Percentiles rank a stretch among this genome's conserved stretches.
These are phyloP conservation scores for Ampelomyces quisqualis DNA, from an alignment of 2,329 filamentous ascomycete genomes.

Conservation along the genomic window DNA sequence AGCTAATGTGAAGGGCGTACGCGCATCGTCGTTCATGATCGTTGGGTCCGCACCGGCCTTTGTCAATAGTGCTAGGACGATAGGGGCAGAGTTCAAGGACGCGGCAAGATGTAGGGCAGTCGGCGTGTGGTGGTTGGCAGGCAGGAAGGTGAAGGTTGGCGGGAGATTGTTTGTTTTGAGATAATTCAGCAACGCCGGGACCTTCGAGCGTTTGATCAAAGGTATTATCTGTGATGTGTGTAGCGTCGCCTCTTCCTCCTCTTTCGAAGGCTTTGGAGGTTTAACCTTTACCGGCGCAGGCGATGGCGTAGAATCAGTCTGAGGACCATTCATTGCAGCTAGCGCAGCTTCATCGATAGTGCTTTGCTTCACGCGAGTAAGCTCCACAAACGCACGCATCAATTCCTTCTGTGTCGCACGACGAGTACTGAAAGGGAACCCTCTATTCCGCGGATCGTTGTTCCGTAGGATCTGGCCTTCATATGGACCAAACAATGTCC, in stretches of 20 bases:
- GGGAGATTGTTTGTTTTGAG: constrained; percentile 72
- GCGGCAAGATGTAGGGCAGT: constrained; percentile 85
- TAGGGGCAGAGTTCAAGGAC: constrained; percentile 71
- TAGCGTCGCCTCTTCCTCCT: constrained; percentile 77
- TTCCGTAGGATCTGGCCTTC: constrained; percentile 79
- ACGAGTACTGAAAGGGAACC: constrained; percentile 90
- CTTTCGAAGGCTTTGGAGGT: constrained; percentile 67
- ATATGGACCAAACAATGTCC: constrained; percentile 87
- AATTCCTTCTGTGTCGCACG: constrained; percentile 91
- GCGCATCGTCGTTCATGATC: constrained; percentile 63
- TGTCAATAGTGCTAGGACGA: constrained; percentile 74
- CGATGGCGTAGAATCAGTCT: constrained; percentile 46
- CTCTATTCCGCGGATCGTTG: constrained; percentile 77
- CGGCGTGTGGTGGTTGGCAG: constrained; percentile 72
- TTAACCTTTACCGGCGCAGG: constrained; percentile 47
- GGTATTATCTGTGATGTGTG: constrained; percentile 90
- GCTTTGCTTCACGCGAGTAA: constrained; percentile 84
- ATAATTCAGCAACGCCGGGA: constrained; percentile 83
- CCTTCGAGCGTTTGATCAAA: constrained; percentile 83
- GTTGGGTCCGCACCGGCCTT: constrained; percentile 77
- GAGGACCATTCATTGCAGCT: constrained; percentile 49
- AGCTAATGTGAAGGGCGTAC: constrained; percentile 80
- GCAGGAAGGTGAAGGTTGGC: constrained; percentile 73
- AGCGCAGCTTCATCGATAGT: constrained; percentile 70
- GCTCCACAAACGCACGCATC: constrained; percentile 90